phyloP scores from a whole-genome alignment of 2,329 filamentous ascomycete species.

The Lecanosticta acicola region DNA sequence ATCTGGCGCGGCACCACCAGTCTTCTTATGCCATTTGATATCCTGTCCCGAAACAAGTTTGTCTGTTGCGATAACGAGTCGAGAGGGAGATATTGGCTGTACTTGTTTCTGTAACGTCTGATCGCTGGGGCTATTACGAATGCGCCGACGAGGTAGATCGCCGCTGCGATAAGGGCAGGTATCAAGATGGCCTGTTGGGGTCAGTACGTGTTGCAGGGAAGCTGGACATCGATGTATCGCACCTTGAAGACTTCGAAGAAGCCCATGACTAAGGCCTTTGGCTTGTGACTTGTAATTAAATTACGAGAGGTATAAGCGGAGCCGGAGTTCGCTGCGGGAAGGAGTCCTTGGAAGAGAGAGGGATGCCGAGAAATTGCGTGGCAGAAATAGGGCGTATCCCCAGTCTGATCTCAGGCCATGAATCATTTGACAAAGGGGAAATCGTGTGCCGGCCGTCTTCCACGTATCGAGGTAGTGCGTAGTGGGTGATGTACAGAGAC shows the following conservation, averaged over 20 bases:
- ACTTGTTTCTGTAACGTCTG: constrained; percentile 41
- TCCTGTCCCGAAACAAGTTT: constrained; percentile 26
- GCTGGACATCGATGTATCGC: constrained; percentile 1
- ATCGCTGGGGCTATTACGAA: constrained; percentile 41
- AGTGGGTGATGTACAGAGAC: too few species aligned
- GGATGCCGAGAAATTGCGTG: neutral
- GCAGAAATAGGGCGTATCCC: neutral
- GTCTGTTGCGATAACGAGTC: constrained; percentile 27
- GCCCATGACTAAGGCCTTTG: constrained; percentile 10
- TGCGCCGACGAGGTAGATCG: constrained; percentile 40
- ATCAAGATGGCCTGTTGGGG: constrained; percentile 37
- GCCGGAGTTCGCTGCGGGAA: neutral
- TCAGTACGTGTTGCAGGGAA: constrained; percentile 4
- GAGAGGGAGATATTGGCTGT: constrained; percentile 40
- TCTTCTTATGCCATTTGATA: constrained; percentile 34
- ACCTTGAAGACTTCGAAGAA: constrained; percentile 27
- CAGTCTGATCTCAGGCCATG: neutral
- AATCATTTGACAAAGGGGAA: too few species aligned
- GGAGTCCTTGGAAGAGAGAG: neutral
- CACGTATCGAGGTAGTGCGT: too few species aligned
- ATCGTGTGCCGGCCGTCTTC: too few species aligned
- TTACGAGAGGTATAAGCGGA: neutral
- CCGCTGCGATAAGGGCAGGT: constrained; percentile 40
- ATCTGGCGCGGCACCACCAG: constrained; percentile 29
- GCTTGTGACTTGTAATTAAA: neutral